Conservation (phyloP, 371 early-diverging fungal species). For the Choanephora cucurbitarum region DNA sequence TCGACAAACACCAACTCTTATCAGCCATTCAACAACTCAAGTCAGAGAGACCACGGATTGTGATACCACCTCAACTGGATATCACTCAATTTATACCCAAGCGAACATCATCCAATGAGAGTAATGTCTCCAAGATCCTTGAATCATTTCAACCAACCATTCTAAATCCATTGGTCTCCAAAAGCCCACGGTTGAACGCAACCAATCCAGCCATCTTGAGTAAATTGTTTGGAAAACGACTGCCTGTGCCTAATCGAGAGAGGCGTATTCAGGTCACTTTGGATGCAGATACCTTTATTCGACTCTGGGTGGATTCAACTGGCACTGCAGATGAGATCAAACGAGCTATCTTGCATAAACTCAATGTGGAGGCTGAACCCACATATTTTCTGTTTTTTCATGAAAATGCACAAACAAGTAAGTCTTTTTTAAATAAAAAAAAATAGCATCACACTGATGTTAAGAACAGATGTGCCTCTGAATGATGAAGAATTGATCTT, state of each 20-base stretch:
- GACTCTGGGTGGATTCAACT: conserved; percentile 19
- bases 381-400: conserved; percentile 29
- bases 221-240: conserved; percentile 23
- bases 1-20: conserved; percentile 19
- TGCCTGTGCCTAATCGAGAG: conserved; percentile 24
- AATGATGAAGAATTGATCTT: conserved; percentile 26
- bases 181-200: conserved; percentile 19
- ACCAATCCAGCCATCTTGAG: conserved; percentile 20
- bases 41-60: conserved; percentile 12
- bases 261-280: conserved; percentile 32
- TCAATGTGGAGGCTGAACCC: conserved; percentile 22
- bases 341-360: conserved; percentile 18
- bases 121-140: conserved; percentile 20
- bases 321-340: conserved; percentile 16
- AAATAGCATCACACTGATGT: no score
- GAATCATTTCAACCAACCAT: conserved; percentile 23
- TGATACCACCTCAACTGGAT: conserved; percentile 20
- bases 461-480: conserved; percentile 27
- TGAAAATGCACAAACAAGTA: conserved; percentile 33
- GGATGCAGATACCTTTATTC: conserved; percentile 30
- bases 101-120: conserved; percentile 27
- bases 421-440: no score
- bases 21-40: conserved; percentile 19
- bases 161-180: conserved; percentile 1
- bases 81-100: conserved; percentile 33